Conservation (phyloP, 768 basidiomycete genomes). For the Mycena sanguinolenta region DNA sequence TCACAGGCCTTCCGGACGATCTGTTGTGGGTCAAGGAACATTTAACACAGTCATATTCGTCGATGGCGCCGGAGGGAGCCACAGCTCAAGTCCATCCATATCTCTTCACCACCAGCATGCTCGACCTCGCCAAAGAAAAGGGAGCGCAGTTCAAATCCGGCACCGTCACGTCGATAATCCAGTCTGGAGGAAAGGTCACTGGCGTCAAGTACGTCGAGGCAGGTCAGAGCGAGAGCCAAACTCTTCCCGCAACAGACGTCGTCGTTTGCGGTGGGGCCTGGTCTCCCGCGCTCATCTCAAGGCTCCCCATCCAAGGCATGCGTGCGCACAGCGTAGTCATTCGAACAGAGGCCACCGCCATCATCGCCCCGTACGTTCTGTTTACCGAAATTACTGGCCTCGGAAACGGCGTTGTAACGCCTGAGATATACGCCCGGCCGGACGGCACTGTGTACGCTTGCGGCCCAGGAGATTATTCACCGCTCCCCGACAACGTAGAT, state of each 20-base stretch:
- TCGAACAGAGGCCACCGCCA: constrained; percentile 56
- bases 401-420: constrained; percentile 50
- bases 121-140: constrained; percentile 68
- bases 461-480: constrained; percentile 80
- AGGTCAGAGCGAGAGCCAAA: constrained; percentile 42
- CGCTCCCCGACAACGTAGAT: constrained; percentile 79
- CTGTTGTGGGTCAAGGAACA: constrained; percentile 66
- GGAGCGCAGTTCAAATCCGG: constrained; percentile 66
- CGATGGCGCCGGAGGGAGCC: constrained; percentile 67
- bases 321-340: constrained; percentile 84
- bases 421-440: constrained; percentile 82
- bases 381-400: constrained; percentile 79
- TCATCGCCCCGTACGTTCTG: constrained; percentile 81
- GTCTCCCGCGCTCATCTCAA: constrained; percentile 73
- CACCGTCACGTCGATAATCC: constrained; percentile 58
- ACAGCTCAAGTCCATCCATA: constrained; percentile 87
- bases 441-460: constrained; percentile 82
- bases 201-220: constrained; percentile 61
- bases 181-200: constrained; percentile 56
- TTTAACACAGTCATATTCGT: constrained; percentile 72
- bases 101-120: constrained; percentile 80
- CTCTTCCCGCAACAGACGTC: constrained; percentile 74
- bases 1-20: constrained; percentile 62
- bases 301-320: constrained; percentile 70
- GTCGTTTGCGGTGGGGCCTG: constrained; percentile 90